A percentile compares a stretch with the other conserved stretches of the same genome.
These are phyloP conservation scores for Penicillium sp. DNA, from an alignment of 2,329 filamentous ascomycete genomes.

Conservation along the genomic window DNA sequence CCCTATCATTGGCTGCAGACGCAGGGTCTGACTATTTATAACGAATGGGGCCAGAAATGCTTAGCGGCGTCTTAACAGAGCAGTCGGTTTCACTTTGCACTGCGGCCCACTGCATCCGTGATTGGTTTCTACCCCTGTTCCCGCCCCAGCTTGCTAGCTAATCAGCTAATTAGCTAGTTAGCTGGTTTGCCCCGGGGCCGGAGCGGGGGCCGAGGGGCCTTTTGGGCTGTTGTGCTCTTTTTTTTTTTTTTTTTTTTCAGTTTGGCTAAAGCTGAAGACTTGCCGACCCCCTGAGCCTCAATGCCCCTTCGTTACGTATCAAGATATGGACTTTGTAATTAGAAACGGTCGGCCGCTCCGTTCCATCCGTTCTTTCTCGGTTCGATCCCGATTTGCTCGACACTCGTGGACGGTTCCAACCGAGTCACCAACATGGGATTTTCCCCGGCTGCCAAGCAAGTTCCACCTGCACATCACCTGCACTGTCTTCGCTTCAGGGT, in stretches of 20 bases:
- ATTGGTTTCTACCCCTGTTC: background rate
- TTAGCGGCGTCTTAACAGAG: background rate
- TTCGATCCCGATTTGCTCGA: background rate
- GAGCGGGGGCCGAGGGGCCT: background rate
- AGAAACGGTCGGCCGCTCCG: background rate
- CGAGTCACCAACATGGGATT: background rate
- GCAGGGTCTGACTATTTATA: background rate
- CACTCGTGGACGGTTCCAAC: background rate
- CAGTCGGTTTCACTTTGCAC: background rate
- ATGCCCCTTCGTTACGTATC: background rate
- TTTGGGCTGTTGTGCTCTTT: no score
- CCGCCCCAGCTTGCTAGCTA: no score
- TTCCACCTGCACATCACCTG: background rate
- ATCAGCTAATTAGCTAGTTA: background rate
- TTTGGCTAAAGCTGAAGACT: background rate
- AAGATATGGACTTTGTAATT: background rate
- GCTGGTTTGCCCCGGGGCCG: background rate
- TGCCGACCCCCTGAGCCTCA: background rate
- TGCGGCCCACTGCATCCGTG: background rate
- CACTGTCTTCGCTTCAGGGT: background rate
- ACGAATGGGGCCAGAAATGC: background rate
- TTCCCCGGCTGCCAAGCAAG: background rate
- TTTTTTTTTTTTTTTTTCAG: background rate
- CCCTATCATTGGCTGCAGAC: background rate
- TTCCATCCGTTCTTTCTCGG: no score